These are phyloP conservation scores for Termitomyces sp. DNA, from an alignment of 768 basidiomycete species.

Conservation along the genomic window DNA sequence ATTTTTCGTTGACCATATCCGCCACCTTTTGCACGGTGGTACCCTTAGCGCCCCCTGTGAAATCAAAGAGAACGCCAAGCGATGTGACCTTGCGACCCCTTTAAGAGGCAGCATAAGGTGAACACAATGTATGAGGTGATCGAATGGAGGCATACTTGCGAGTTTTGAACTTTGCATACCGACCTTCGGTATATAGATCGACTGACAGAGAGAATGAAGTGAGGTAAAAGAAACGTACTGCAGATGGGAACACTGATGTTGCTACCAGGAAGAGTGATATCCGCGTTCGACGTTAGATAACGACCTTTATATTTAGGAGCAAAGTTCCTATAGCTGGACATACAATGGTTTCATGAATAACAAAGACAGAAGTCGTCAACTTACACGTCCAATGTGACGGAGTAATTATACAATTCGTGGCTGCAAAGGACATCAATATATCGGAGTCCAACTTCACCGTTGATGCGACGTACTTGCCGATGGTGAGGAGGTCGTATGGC, in stretches of 20 bases:
- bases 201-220: not conserved
- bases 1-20: constrained; percentile 75
- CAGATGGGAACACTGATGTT: constrained; percentile 33
- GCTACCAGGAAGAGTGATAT: constrained; percentile 65
- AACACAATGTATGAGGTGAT: too few species aligned
- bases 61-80: constrained; percentile 77
- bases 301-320: constrained; percentile 58
- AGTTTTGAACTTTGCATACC: constrained; percentile 72
- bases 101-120: not conserved
- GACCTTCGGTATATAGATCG: constrained; percentile 35
- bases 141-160: constrained; percentile 47
- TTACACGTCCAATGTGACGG: constrained; percentile 63
- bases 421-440: constrained; percentile 31
- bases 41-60: too few species aligned
- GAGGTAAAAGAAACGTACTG: constrained; percentile 16
- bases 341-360: not conserved
- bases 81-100: constrained; percentile 73
- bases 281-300: constrained; percentile 80
- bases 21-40: constrained; percentile 73
- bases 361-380: constrained; percentile 6
- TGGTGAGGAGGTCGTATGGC: constrained; percentile 79
- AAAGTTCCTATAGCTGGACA: constrained; percentile 63
- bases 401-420: constrained; percentile 81
- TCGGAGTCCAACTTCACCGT: too few species aligned
- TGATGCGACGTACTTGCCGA: constrained; percentile 66